Base-by-base conservation (phyloP, 2,329 filamentous ascomycete genomes). In the Cyphellophora attinorum region DNA sequence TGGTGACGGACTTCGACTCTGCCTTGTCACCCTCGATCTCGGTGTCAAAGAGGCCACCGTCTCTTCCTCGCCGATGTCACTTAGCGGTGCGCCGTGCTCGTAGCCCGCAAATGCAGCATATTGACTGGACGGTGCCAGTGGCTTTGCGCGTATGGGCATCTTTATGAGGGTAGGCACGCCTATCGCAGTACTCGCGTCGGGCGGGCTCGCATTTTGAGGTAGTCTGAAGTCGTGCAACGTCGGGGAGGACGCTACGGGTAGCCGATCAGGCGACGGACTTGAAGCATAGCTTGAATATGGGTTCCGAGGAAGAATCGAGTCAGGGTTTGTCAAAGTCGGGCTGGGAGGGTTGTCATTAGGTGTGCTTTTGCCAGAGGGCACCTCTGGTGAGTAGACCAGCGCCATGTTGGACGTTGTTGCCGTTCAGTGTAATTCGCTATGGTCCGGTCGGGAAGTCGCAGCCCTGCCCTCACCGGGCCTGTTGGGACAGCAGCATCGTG, bases 301-400 rank as follows among this genome's bases (percentile, higher is more conserved):
- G 21, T 18, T 34, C 21, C 23, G 40, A 11, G 88, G 88, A 34
- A 95, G 65, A 51, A 95, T 93, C 85, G 94, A 88, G 57, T 93
- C 88, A 34, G 86, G 85, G 58, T 94, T 93, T 37, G 85, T 93
- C 51, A 95, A 66, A 2, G 88, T 93, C 30, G 88, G 88, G 40
- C 85, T 93, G 10, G 76, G 76, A 44, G 81, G 78, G 8, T 31
- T 31, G 27, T 48, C 43, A 21, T 46, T 40, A 29, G 28, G n/a
- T 6, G 28, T 12, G 6, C 8, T 12, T 29, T 29, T 29, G 8
- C n/a, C 28, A 8, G 28, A 29, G 10, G 11, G 28, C 14, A 16
- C 28, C n/a, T 12, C 11, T 16, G 28, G 14, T 8, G 8, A 8
- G 10, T 12, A 29, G 28, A 29, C 14, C 8, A 29, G 21, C 28